Evolutionary conservation across 2,329 filamentous ascomycete genomes (phyloP).

Genomic region (Capronia epimyces): DNA sequence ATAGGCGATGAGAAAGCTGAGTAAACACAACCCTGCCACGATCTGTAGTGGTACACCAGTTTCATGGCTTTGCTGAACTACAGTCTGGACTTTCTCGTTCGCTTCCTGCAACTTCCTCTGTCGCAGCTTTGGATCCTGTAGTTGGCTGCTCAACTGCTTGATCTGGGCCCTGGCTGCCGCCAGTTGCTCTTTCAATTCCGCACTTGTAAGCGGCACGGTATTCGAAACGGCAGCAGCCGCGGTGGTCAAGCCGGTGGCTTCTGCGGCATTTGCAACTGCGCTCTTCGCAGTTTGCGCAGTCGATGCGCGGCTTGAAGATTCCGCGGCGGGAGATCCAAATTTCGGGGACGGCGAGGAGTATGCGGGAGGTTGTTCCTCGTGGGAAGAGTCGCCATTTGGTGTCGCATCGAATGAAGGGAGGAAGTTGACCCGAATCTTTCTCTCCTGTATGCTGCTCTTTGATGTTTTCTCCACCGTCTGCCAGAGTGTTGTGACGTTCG

Average conservation of each 20-base stretch:
- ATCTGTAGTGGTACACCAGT: conserved; percentile 69
- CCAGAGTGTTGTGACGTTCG: conserved; percentile 79
- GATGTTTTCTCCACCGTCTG: conserved; percentile 64
- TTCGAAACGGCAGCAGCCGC: conserved; percentile 49
- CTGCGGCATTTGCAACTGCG: conserved; percentile 26
- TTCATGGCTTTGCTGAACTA: conserved; percentile 52
- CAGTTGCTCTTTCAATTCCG: conserved; percentile 68
- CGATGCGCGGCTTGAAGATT: conserved; percentile 30
- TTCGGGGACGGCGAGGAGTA: conserved; percentile 55
- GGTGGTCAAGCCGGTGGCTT: conserved; percentile 37
- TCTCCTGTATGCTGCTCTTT: conserved; percentile 77
- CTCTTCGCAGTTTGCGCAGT: conserved; percentile 27
- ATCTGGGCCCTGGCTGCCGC: conserved; percentile 70
- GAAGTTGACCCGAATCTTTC: conserved; percentile 91
- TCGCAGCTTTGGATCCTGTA: conserved; percentile 64
- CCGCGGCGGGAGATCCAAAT: conserved; percentile 43
- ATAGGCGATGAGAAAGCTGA: conserved; percentile 92
- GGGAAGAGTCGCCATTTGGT: conserved; percentile 34
- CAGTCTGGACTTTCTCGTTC: conserved; percentile 51
- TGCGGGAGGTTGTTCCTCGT: conserved; percentile 46
- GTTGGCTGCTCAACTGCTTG: conserved; percentile 58
- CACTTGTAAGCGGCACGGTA: conserved; percentile 44
- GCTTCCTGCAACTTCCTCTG: conserved; percentile 65
- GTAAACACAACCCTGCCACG: conserved; percentile 73
- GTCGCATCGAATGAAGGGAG: conserved; percentile 56